Evolutionary conservation across 768 basidiomycete genomes (phyloP).

Genomic region (Candolleomyces aberdarensis): DNA sequence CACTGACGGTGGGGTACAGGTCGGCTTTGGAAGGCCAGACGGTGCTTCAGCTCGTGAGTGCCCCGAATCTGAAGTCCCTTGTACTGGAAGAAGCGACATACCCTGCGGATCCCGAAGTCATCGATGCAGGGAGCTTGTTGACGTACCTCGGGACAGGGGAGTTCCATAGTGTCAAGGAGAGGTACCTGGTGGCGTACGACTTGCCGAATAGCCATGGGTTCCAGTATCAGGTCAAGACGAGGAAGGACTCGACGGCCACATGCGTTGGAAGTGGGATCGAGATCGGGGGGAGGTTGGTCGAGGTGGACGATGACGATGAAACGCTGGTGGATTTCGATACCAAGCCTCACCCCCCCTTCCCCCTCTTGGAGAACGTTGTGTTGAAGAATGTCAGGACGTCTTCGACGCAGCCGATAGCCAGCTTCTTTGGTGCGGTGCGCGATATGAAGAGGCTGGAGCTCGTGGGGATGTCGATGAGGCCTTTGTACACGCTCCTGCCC

Average conservation of each 20-base stretch:
- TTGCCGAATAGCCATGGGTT: slow-evolving; percentile 1
- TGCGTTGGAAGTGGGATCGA: slow-evolving; percentile 6
- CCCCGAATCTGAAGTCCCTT: slow-evolving; percentile 35
- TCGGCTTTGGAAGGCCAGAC: slow-evolving; percentile 33
- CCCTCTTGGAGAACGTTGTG: slow-evolving; percentile 31
- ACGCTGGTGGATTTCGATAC: slow-evolving; percentile 16
- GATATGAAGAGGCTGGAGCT: slow-evolving; percentile 31
- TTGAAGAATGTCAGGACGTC: slow-evolving; percentile 34
- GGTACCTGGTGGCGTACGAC: slow-evolving; percentile 12
- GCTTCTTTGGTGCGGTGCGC: slow-evolving; percentile 28
- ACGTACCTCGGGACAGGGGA: slow-evolving; percentile 34
- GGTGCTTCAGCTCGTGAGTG: slow-evolving; percentile 38
- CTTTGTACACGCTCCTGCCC: slow-evolving; percentile 26
- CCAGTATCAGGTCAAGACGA: slow-evolving; percentile 10
- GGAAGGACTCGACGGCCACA: slow-evolving; percentile 11
- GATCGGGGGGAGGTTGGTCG: slow-evolving; percentile 7
- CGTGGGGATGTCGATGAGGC: slow-evolving; percentile 30
- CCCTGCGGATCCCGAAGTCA: slow-evolving; percentile 35
- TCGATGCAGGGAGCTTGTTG: slow-evolving; percentile 38
- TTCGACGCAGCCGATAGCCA: slow-evolving; percentile 25
- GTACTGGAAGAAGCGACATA: slow-evolving; percentile 44
- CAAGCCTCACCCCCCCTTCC: slow-evolving; percentile 29
- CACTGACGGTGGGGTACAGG: slow-evolving; percentile 44
- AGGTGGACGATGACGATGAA: slow-evolving; percentile 11
- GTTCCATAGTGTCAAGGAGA: slow-evolving; percentile 16